phyloP scores from a whole-genome alignment of 768 basidiomycete species.

The Lyophyllum shimeji region DNA sequence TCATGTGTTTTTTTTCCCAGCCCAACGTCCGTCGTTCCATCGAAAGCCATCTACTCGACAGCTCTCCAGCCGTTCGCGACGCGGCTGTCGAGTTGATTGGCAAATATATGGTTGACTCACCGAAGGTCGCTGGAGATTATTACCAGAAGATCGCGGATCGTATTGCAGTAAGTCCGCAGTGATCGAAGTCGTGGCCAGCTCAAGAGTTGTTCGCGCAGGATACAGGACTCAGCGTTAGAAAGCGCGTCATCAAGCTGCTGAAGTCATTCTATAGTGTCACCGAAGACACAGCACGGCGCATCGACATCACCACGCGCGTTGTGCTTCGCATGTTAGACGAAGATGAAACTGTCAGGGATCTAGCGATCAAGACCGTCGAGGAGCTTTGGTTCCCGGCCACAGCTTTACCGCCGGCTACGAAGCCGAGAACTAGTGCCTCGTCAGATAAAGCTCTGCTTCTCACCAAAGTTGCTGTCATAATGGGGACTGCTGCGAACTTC shows the following conservation, averaged over 20 bases:
- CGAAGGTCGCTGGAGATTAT: slow-evolving; percentile 87
- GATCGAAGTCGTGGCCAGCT: neutral
- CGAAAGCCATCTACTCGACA: slow-evolving; percentile 87
- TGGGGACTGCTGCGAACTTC: slow-evolving; percentile 81
- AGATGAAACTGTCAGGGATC: slow-evolving; percentile 92
- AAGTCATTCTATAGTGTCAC: slow-evolving; percentile 76
- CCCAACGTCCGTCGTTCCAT: slow-evolving; percentile 81
- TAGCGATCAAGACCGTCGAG: slow-evolving; percentile 86
- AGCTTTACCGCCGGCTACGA: slow-evolving; percentile 34
- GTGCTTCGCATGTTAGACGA: slow-evolving; percentile 88
- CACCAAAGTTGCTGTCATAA: slow-evolving; percentile 75
- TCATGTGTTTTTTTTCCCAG: slow-evolving; percentile 34
- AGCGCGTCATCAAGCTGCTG: slow-evolving; percentile 93
- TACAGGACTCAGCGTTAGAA: slow-evolving; percentile 89
- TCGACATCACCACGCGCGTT: slow-evolving; percentile 82
- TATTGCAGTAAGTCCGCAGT: slow-evolving; percentile 65
- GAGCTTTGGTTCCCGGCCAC: slow-evolving; percentile 81
- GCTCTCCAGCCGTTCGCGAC: slow-evolving; percentile 92
- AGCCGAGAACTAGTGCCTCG: slow-evolving; percentile 29
- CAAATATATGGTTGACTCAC: slow-evolving; percentile 92
- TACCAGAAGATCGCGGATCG: slow-evolving; percentile 87
- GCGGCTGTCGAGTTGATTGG: slow-evolving; percentile 96
- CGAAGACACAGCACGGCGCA: slow-evolving; percentile 54
- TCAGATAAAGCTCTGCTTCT: slow-evolving; percentile 56
- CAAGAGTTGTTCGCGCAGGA: slow-evolving; percentile 53